Percentiles rank a stretch among this genome's conserved stretches.
These are phyloP conservation scores for Fusarium compactum DNA, from an alignment of 2,329 filamentous ascomycete genomes.

Conservation along the genomic window DNA sequence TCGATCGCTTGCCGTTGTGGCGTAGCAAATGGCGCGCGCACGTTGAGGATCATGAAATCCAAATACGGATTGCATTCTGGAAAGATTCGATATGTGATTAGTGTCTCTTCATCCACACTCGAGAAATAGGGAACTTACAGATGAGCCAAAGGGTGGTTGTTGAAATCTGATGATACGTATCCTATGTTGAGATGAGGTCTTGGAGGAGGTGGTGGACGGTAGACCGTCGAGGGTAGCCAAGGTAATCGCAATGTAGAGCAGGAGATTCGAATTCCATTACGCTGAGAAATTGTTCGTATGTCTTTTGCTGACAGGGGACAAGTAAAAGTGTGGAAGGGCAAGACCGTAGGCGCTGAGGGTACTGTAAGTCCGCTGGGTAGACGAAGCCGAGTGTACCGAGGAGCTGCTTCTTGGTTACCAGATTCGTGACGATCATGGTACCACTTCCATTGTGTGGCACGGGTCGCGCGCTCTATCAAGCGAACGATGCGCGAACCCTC, in stretches of 20 bases:
- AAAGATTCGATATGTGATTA: constrained; percentile 3
- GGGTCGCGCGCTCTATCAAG: constrained; percentile 86
- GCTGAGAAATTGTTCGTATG: constrained; percentile 92
- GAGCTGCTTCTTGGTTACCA: constrained; percentile 64
- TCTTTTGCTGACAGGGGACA: constrained; percentile 92
- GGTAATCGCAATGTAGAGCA: constrained; percentile 86
- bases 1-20: constrained; percentile 90
- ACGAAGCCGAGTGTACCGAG: constrained; percentile 77
- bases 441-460: constrained; percentile 83
- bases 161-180: constrained; percentile 98
- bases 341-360: constrained; percentile 90
- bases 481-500: constrained; percentile 89
- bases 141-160: constrained; percentile 96
- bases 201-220: constrained; percentile 86
- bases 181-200: constrained; percentile 88
- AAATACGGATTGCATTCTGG: constrained; percentile 95
- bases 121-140: constrained; percentile 63
- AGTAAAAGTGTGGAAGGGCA: constrained; percentile 98
- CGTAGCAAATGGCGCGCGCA: constrained; percentile 92
- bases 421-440: constrained; percentile 84
- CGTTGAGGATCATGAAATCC: constrained; percentile 82
- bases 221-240: constrained; percentile 87
- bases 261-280: constrained; percentile 93
- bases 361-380: constrained; percentile 79
- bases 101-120: neutral